Evolutionary conservation across 768 basidiomycete species (phyloP), one percentile per base, ranked within the genome.

Genomic region (Mycena polygramma): DNA sequence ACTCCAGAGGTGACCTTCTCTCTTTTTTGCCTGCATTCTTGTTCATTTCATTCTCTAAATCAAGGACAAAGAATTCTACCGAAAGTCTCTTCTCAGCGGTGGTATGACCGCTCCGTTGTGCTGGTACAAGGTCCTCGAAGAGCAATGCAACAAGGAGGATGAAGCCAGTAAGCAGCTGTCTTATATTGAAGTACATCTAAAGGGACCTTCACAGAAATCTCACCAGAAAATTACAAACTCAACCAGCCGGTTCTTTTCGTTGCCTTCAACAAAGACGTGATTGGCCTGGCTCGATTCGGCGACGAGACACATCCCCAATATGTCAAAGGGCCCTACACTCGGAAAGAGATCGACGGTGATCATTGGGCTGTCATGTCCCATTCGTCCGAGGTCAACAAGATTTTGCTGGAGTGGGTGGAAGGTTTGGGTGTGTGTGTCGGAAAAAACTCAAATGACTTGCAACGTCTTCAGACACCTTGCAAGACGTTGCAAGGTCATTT

Each of bases 81-180:
- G 17, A 2, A 43, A 43, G 17, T 43, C 41, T 17, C 41, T 43
- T 17, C 41, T 43, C 4, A 17, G 13, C 17, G 41, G 41, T 13
- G 41, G 41, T 17, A 13, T 43, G 41, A 43, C 41, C 41, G 41
- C 41, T 43, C 41, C 41, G 17, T 43, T 43, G 41, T 17, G 41
- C 9, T 43, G 41, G 41, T 43, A 43, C 41, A 4, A 10, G 8
- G 41, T 43, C 17, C 41, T 43, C 41, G 41, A 13, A 17, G 41
- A 43, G 41, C 10, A 43, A 43, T 43, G 41, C 41, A 43, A 43
- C 41, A 24, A 63, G n/a, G 80, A 80, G 41, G 84, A 85, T 36
- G 75, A 76, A 20, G 75, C 30, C 6, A 30, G 30, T 30, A 30
- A 80, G 66, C 55, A 83, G 83, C 64, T 22, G 77, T 73, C 41